These are phyloP conservation scores for Saccharomycopsis sp. DNA, from an alignment of 805 yeast species.

Conservation along the genomic window DNA sequence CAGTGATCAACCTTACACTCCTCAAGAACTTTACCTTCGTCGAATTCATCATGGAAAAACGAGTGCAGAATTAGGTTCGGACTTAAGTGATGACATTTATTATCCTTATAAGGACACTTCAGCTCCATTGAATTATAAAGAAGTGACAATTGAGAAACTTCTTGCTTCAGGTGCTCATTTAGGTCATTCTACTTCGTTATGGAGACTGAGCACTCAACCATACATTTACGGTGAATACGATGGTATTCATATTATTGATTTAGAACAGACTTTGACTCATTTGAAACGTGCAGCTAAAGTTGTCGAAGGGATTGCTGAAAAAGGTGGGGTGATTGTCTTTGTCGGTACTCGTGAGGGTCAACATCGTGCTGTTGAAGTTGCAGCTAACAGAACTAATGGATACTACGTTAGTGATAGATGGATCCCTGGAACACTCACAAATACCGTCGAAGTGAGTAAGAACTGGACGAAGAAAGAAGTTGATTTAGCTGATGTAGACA, in stretches of 20 bases:
- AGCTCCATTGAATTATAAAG: conserved; percentile 48
- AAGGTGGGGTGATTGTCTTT: conserved; percentile 79
- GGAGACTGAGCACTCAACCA: conserved; percentile 79
- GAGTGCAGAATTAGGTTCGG: conserved; percentile 58
- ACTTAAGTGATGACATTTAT: conserved; percentile 49
- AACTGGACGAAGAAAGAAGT: conserved; percentile 66
- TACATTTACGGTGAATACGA: conserved; percentile 82
- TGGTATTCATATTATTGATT: conserved; percentile 86
- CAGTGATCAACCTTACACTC: conserved; percentile 58
- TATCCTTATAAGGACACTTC: conserved; percentile 60
- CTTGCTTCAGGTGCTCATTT: conserved; percentile 92
- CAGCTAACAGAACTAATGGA: conserved; percentile 72
- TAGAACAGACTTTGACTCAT: conserved; percentile 71
- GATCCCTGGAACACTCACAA: conserved; percentile 94
- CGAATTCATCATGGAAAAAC: conserved; percentile 53
- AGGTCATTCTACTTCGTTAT: conserved; percentile 79
- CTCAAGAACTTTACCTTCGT: conserved; percentile 72
- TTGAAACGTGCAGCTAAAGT: conserved; percentile 80
- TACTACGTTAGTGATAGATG: conserved; percentile 79
- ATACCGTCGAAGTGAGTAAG: conserved; percentile 58
- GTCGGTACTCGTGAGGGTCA: conserved; percentile 83
- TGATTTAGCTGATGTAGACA: conserved; percentile 63
- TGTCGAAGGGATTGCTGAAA: conserved; percentile 71
- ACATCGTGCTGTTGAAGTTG: conserved; percentile 63
- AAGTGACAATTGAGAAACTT: conserved; percentile 59